Evolutionary conservation across 2,329 filamentous ascomycete genomes (phyloP), one percentile per base, ranked within the genome.

Genomic region (Fusarium tupiense): DNA sequence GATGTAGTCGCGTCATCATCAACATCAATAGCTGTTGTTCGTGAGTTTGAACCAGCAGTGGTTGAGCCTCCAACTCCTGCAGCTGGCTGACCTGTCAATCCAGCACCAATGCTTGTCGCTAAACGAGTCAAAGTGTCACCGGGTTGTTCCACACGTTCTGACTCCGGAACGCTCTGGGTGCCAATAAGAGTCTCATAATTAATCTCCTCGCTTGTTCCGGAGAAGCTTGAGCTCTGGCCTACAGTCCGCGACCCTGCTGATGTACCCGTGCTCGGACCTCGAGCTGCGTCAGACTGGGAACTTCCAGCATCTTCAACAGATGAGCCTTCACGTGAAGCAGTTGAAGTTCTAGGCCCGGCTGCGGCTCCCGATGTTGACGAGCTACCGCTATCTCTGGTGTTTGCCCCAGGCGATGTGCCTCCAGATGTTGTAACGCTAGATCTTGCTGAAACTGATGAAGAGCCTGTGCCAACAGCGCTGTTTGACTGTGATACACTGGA

Each of bases 101-200:
- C 22, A 3, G 62, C 6, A 6, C 7, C 29, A 35, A 20, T 19
- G 8, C 31, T 38, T 9, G 35, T 47, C 16, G 13, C 19, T 7
- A 19, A 14, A 1, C n/a, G 17, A n/a, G 35, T 47, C 6, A 46
- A 41, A 0, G 65, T 37, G 0, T 50, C 67, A 11, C 31, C 46
- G 0, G 37, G 52, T 13, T 56, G 67, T 6, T 40, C 37, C 6
- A 66, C 67, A 0, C 46, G 52, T 6, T 71, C 67, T 4, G 67
- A 66, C 19, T 70, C 66, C 0, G 66, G 19, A 3, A 71, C 67
- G 3, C 61, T 71, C 37, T 71, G 68, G 4, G 61, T 52, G 1
- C 61, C 61, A 29, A 71, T 5, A 3, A 71, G 20, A 0, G 67
- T 71, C n/a, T 60, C 61, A 6, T 47, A 29, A 1, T 52, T 47